Evolutionary conservation across 1,284 basidiomycete species (phyloP), one percentile per base, ranked within the genome.

Genomic region (Puccinia horiana): DNA sequence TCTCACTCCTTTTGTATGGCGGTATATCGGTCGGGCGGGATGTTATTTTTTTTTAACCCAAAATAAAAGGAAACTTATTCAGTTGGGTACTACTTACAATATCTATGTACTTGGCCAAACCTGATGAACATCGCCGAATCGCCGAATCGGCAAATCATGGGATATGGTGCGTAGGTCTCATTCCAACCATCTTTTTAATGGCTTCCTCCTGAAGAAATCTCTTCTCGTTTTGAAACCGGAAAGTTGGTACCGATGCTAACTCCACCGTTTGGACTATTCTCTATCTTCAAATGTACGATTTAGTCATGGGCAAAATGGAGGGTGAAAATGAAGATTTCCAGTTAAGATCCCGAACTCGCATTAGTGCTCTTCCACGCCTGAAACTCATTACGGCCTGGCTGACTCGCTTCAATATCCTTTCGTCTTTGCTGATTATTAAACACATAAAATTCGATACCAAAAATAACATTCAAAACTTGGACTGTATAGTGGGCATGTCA

Each of bases 251-350:
- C 35, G 58, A 5, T 44, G 18, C 42, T 47, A 12, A 44, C 20
- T 47, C 54, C 70, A 42, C 52, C 16, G 14, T 26, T 58, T 42
- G 1, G 8, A 40, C 37, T 16, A 4, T 35, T 58, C 37, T 52
- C 32, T 52, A 29, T 72, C 44, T n/a, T 9, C 2, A 6, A 72
- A 72, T 14, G 6, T 69, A 20, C 1, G 11, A 29, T 44, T 73
- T 23, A 95, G 94, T 95, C 81, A 89, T 95, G 82, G 94, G 93
- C 44, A 95, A 95, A 86, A 93, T 93, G 0, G 94, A 95, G 87
- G 94, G 94, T 9, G 83, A 87, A 18, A 88, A 89, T 0, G 83
- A 87, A 1, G 94, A 95, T 85, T 94, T 92, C 91, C 94, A 95
- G 86, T 86, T 61, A 75, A 84, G 75, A 44, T 12, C 37, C 52